Conservation (phyloP, 164 flowering plant genomes). For the Stephania yunnanensis region DNA sequence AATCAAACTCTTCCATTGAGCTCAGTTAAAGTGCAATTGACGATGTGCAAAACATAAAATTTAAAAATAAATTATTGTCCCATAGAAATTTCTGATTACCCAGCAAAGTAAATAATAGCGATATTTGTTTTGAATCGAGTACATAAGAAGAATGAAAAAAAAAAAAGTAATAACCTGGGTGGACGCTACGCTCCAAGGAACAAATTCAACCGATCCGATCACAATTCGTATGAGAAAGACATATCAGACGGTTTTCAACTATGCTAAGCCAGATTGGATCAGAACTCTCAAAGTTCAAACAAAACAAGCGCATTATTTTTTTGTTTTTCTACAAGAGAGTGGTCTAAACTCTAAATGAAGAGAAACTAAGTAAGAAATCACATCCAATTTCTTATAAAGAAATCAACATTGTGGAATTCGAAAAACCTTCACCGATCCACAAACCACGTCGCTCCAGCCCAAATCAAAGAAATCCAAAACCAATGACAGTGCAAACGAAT, state of each 20-base stretch:
- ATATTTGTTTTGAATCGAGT: background rate
- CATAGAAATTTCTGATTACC: background rate
- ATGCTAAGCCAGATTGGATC: background rate
- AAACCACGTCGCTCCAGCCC: background rate
- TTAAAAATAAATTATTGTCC: background rate
- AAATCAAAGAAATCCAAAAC: background rate
- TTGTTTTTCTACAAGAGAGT: background rate
- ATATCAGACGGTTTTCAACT: background rate
- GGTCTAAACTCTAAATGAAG: no score
- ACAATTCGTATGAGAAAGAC: background rate
- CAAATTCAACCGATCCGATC: background rate
- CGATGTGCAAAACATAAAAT: no score
- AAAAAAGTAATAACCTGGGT: background rate
- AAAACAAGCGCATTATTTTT: no score
- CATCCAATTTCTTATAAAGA: background rate
- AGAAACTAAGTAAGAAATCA: background rate
- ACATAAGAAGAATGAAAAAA: background rate
- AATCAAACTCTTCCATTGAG: no score
- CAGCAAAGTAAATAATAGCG: background rate
- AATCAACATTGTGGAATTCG: background rate
- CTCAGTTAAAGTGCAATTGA: no score
- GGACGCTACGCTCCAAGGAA: background rate
- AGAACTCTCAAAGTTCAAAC: background rate
- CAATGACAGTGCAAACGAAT: background rate
- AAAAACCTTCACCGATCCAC: slow-evolving; percentile 4